Evolutionary conservation across 208 protist genomes (phyloP), one percentile per base, ranked within the genome.

Genomic region (Borovskyia barvae): DNA sequence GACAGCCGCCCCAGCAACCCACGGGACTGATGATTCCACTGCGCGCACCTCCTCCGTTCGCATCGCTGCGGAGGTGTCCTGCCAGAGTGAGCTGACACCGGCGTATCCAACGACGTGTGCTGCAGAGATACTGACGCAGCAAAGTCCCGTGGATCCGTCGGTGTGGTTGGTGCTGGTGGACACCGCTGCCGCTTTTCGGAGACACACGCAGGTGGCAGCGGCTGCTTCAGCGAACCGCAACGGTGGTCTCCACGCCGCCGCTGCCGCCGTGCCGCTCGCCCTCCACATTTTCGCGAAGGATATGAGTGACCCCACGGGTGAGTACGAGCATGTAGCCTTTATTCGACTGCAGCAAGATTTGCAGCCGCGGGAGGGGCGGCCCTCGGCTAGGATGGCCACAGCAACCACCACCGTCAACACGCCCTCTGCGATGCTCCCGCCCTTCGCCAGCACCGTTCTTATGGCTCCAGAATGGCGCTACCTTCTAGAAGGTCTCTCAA

Each of bases 81-180:
- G 35, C 55, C 66, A 53, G 39, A 53, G 14, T 40, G 49, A 56
- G 22, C 47, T 26, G 63, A 78, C 46, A 11, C 84, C 80, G 14
- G 19, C 30, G 24, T 29, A 54, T 11, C 86, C 86, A 3, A 45
- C 77, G 5, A 40, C 72, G 14, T 67, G 77, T 43, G n/a, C 66
- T 4, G 55, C 61, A 12, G 65, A 83, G 65, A 52, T 94, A n/a
- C 59, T 94, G 9, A 52, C 83, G 5, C 84, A 94, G 64, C 78
- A 71, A 36, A 88, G 81, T 45, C 55, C 55, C 20, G 50, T 53
- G 14, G 68, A 90, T 40, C 45, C 70, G n/a, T 59, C 69, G 26
- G 74, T 87, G 24, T 74, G 82, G 49, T 65, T 91, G 14, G 67
- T 94, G 8, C 46, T 94, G 20, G 59, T 90, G 19, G 75, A 90